Evolutionary conservation across 345 rosid species (phyloP).

Genomic region (Gossypium rotundifolium): DNA sequence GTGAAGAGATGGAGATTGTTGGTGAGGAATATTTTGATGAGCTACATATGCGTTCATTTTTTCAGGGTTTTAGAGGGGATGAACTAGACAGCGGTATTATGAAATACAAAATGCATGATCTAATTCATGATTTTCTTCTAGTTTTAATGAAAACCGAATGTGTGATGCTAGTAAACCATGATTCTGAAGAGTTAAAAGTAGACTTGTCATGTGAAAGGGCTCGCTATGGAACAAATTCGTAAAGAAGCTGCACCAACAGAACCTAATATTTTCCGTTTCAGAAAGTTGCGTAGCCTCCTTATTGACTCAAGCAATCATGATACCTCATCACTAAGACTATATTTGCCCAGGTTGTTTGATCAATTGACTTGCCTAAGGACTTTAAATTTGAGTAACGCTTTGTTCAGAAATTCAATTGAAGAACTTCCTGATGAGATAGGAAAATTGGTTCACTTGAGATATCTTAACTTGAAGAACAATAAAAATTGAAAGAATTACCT

Average conservation of each 20-base stretch:
- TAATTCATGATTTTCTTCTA: slow-evolving; percentile 10
- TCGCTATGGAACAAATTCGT: not conserved
- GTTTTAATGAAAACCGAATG: not conserved
- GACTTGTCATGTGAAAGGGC: not conserved
- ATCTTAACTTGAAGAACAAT: slow-evolving; percentile 4
- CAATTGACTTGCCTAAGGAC: not conserved
- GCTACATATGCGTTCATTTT: slow-evolving; percentile 8
- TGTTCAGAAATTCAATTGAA: not conserved
- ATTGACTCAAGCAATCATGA: not conserved
- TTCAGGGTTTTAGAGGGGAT: not conserved
- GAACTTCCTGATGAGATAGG: slow-evolving; percentile 5
- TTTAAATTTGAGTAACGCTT: not conserved
- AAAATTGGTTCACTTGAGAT: slow-evolving; percentile 6
- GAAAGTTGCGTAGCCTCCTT: slow-evolving; percentile 7
- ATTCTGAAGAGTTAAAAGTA: not conserved
- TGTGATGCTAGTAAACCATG: not conserved
- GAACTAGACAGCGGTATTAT: not conserved
- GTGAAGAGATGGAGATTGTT: slow-evolving; percentile 5
- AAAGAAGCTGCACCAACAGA: not conserved
- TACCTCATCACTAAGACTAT: not conserved
- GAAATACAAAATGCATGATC: slow-evolving; percentile 8
- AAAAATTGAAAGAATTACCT: slow-evolving; percentile 1
- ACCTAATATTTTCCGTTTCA: not conserved
- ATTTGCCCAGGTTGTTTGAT: not conserved
- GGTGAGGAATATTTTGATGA: slow-evolving; percentile 14